Percentiles rank a stretch among this genome's conserved stretches.
Conservation (phyloP, 305 asterid species). For the Fraxinus xanthoxyloides region DNA sequence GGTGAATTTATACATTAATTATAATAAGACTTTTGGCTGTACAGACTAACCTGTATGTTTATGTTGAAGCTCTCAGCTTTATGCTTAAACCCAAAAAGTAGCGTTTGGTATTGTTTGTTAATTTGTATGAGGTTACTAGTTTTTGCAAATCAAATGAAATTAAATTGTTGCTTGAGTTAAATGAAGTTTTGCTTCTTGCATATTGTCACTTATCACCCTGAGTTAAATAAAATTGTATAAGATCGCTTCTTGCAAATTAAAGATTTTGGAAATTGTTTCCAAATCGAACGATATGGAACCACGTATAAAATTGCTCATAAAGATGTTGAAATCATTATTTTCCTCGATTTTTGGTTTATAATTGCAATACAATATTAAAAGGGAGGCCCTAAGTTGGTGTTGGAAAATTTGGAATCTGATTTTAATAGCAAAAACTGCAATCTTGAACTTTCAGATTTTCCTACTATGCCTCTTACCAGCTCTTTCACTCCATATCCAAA, state of each 20-base stretch:
- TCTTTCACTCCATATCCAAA: not conserved
- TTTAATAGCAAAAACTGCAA: not conserved
- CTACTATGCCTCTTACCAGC: not conserved
- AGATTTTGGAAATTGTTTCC: not conserved
- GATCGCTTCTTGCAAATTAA: not conserved
- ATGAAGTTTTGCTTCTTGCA: not conserved
- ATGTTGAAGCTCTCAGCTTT: not conserved
- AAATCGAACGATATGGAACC: not conserved
- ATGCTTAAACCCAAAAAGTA: not conserved
- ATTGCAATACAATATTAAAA: not conserved
- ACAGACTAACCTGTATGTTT: not conserved
- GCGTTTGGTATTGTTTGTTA: not conserved
- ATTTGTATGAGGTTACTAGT: not conserved
- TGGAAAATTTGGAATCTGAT: not conserved
- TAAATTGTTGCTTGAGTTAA: not conserved
- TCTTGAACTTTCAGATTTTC: not conserved
- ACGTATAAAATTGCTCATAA: not conserved
- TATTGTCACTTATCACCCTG: not conserved
- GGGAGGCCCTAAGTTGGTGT: not conserved
- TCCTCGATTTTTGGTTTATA: not conserved
- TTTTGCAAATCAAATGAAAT: not conserved
- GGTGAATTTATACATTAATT: not conserved
- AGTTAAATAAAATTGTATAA: not conserved
- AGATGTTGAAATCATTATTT: not conserved
- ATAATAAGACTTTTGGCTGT: not conserved